Conservation (phyloP, 2,329 filamentous ascomycete genomes). For the Penicillium sp. region DNA sequence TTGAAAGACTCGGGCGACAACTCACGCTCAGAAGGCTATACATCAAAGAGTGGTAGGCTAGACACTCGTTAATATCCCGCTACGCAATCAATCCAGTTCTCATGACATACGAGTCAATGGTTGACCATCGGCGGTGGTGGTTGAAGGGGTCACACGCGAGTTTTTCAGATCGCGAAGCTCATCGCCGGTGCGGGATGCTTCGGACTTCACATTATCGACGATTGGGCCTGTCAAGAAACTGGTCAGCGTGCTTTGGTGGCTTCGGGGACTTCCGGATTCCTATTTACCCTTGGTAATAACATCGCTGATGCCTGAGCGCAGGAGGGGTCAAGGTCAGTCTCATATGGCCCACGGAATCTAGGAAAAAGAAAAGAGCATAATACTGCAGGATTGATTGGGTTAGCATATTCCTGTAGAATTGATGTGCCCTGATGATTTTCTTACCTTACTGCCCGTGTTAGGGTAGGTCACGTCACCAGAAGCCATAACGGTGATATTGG, state of each 20-base stretch:
- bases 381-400: constrained; percentile 16
- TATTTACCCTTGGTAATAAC: constrained; percentile 26
- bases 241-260: constrained; percentile 18
- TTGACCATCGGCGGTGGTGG: constrained; percentile 59
- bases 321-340: constrained; percentile 17
- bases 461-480: constrained; percentile 40
- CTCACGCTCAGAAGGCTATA: constrained; percentile 63
- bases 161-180: constrained; percentile 60
- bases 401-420: constrained; percentile 9
- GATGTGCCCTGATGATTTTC: constrained; percentile 8
- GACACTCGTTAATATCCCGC: constrained; percentile 15
- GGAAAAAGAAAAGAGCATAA: constrained; percentile 1
- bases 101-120: constrained; percentile 56
- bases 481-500: constrained; percentile 28
- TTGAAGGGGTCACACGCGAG: constrained; percentile 52
- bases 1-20: constrained; percentile 11
- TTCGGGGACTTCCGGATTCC: background rate
- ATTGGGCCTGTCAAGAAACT: constrained; percentile 47
- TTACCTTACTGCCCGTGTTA: constrained; percentile 42
- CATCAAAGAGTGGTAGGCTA: constrained; percentile 65
- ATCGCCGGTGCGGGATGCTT: constrained; percentile 55
- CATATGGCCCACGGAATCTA: background rate
- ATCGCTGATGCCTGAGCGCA: constrained; percentile 25
- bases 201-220: constrained; percentile 55
- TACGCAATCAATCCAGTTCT: background rate